These are phyloP conservation scores for Rickenella mellea DNA, from an alignment of 768 basidiomycete species.

Conservation along the genomic window DNA sequence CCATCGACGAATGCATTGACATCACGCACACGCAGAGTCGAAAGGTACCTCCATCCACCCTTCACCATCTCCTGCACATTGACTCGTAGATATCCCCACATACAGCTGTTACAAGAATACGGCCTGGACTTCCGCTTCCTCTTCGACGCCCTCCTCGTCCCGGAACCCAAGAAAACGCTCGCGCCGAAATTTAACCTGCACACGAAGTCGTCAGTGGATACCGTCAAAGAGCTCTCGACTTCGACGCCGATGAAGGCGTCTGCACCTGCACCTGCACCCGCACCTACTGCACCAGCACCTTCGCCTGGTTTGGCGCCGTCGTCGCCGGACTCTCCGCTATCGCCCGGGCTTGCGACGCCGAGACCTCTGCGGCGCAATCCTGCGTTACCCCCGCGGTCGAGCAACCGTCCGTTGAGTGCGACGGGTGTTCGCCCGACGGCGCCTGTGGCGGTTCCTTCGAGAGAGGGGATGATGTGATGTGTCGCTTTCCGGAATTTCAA, in stretches of 20 bases:
- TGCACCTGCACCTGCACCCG: not conserved
- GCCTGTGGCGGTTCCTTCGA: conserved; percentile 41
- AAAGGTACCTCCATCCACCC: conserved; percentile 45
- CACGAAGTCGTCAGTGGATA: conserved; percentile 18
- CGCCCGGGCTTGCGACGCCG: conserved; percentile 9
- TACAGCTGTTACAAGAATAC: conserved; percentile 79
- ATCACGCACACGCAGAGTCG: conserved; percentile 76
- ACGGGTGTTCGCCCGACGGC: conserved; percentile 37
- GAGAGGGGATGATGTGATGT: conserved; percentile 59
- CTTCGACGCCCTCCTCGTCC: conserved; percentile 62
- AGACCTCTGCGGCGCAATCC: conserved; percentile 22
- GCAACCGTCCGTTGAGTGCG: conserved; percentile 53
- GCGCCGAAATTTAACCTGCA: conserved; percentile 19
- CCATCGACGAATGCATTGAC: conserved; percentile 68
- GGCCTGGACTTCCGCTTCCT: conserved; percentile 91
- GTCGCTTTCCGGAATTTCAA: too few relatives aligned
- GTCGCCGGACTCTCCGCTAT: conserved; percentile 20
- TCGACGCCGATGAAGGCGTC: not conserved
- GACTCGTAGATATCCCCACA: not conserved
- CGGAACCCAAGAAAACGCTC: conserved; percentile 33
- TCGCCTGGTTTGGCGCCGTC: conserved; percentile 4
- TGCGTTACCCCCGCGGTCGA: conserved; percentile 58
- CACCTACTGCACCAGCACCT: conserved; percentile 7
- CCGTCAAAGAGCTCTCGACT: conserved; percentile 18
- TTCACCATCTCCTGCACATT: not conserved